A percentile compares a stretch with the other conserved stretches of the same genome.
Conservation (phyloP, 768 basidiomycete genomes). For the Tulasnella sp. region DNA sequence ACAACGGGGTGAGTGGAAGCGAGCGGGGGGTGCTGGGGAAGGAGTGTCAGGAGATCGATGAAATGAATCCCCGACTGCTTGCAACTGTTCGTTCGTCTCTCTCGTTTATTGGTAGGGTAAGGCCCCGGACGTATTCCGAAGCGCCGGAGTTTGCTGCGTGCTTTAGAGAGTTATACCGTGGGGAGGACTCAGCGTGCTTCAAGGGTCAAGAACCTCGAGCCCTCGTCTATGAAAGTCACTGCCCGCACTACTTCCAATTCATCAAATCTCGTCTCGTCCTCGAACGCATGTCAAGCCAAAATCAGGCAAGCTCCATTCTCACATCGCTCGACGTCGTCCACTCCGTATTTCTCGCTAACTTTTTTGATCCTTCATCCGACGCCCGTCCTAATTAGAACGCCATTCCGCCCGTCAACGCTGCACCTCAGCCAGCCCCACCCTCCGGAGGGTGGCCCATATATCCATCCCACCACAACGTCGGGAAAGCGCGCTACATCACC, state of each 20-base stretch:
- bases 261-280: slow-evolving; percentile 6
- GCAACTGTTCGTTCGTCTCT: slow-evolving; percentile 1
- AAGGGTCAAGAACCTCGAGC: slow-evolving; percentile 12
- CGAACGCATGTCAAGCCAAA: slow-evolving; percentile 9
- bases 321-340: background rate
- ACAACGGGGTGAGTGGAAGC: slow-evolving; percentile 1
- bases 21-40: background rate
- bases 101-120: slow-evolving; percentile 1
- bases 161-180: slow-evolving; percentile 8
- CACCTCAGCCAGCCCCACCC: background rate
- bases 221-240: slow-evolving; percentile 12
- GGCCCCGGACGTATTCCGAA: slow-evolving; percentile 3
- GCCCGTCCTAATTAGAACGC: background rate
- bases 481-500: slow-evolving; percentile 57
- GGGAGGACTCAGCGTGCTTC: slow-evolving; percentile 12
- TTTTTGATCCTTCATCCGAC: background rate
- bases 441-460: slow-evolving; percentile 9
- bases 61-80: slow-evolving; percentile 1
- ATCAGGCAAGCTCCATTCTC: slow-evolving; percentile 16
- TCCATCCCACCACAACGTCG: background rate
- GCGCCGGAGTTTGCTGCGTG: slow-evolving; percentile 1
- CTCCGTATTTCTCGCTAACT: slow-evolving; percentile 3
- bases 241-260: background rate
- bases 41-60: slow-evolving; percentile 1
- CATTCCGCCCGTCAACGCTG: slow-evolving; percentile 6